Percentiles rank a stretch among this genome's conserved stretches.
Conservation (phyloP, 108 stramenopile species). For the Mayamaea pseudoterrestris region DNA sequence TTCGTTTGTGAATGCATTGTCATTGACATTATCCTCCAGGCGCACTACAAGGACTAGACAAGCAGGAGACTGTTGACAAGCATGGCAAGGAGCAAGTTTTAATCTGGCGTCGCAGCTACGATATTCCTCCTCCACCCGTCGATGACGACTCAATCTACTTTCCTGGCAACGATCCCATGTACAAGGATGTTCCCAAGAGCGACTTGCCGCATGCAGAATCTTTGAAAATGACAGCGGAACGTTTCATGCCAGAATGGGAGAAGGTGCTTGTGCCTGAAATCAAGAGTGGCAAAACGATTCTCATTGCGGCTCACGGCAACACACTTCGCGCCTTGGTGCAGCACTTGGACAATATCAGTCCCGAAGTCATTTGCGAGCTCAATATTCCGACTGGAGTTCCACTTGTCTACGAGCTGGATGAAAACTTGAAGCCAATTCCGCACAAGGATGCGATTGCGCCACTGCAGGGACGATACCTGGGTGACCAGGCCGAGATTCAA, state of each 20-base stretch:
- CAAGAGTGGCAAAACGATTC: constrained; percentile 83
- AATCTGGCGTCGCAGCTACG: constrained; percentile 91
- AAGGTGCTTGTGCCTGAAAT: constrained; percentile 77
- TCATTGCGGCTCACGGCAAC: constrained; percentile 99
- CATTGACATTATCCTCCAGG: too few species aligned
- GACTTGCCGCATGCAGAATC: constrained; percentile 79
- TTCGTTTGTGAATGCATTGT: too few species aligned
- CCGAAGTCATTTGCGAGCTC: constrained; percentile 84
- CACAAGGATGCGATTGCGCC: constrained; percentile 82
- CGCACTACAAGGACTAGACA: constrained; percentile 92
- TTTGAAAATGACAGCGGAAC: constrained; percentile 82
- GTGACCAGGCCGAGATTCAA: constrained; percentile 76
- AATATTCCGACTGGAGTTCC: constrained; percentile 98
- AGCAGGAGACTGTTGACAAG: constrained; percentile 94
- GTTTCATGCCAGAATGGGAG: constrained; percentile 92
- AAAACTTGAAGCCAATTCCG: constrained; percentile 80
- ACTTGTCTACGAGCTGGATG: constrained; percentile 89
- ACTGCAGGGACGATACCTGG: constrained; percentile 78
- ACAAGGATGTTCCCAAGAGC: constrained; percentile 53
- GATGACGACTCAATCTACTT: constrained; percentile 62
- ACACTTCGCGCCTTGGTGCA: constrained; percentile 97
- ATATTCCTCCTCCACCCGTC: constrained; percentile 86
- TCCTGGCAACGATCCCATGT: constrained; percentile 85
- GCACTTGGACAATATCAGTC: constrained; percentile 93
- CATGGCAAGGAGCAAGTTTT: constrained; percentile 93